These are phyloP conservation scores for Vitis hybrid DNA, from an alignment of 177 flowering plant genomes.

Conservation along the genomic window DNA sequence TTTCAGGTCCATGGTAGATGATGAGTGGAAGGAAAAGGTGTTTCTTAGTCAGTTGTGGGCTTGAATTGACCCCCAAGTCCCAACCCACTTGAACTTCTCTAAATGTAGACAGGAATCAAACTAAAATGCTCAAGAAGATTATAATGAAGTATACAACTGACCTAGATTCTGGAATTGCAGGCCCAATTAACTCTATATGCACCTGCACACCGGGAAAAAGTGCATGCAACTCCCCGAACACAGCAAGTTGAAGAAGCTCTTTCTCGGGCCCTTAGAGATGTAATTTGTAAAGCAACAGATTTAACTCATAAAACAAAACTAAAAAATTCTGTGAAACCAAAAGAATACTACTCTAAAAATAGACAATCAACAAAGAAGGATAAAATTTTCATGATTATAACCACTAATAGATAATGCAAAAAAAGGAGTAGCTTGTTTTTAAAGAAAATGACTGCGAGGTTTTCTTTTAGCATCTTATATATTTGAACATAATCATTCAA, in stretches of 20 bases:
- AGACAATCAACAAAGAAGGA: too few species aligned
- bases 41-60: too few species aligned
- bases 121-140: neutral
- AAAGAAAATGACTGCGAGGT: too few species aligned
- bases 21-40: too few species aligned
- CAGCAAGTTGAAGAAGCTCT: constrained; percentile 79
- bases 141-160: constrained; percentile 20
- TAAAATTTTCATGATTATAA: too few species aligned
- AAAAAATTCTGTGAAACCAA: constrained; percentile 8
- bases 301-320: constrained; percentile 9
- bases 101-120: neutral
- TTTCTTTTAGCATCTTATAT: too few species aligned
- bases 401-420: neutral
- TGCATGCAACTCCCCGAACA: constrained; percentile 73
- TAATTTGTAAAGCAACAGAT: neutral
- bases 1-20: too few species aligned
- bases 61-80: neutral
- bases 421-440: neutral
- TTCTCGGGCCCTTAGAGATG: constrained; percentile 70
- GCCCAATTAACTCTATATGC: constrained; percentile 79
- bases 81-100: neutral
- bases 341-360: constrained; percentile 1
- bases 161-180: constrained; percentile 74
- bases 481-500: too few species aligned
- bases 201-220: constrained; percentile 68